Base-by-base conservation (phyloP, 2,329 filamentous ascomycete genomes). In the Verticillium dahliae region DNA sequence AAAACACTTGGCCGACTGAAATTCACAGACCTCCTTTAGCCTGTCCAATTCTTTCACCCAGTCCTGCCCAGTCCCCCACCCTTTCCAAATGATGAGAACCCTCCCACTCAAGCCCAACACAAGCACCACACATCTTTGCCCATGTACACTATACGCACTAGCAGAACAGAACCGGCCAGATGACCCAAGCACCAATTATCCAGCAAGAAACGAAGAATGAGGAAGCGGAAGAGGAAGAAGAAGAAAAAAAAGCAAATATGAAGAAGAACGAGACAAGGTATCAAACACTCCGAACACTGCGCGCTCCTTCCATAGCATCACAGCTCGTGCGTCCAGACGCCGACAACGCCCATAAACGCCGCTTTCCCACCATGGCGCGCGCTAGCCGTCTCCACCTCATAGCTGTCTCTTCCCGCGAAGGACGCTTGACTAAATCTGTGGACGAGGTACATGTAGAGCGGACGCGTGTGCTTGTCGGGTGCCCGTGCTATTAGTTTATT, bases 331-430 rank as follows among this genome's bases (percentile, higher is more conserved):
- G 62, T 45, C 38, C 14, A 33, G 64, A 62, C 59, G 64, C 64
- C 63, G n/a, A 60, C 50, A 58, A 35, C 64, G 61, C 63, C 64
- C 56, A 58, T 37, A 65, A 65, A 65, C 64, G 64, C 64, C 64
- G 62, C 62, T 61, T 39, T 63, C 58, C 45, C 45, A 50, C 45
- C 45, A 13, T 50, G n/a, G 45, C 18, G 45, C 39, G 39, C 45
- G 7, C 9, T 22, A 27, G 15, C 45, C 45, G n/a, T 22, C n/a
- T 27, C 45, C 7, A 13, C 35, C 13, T 37, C 35, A 9, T 37
- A 37, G 35, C 22, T 18, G 9, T 18, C 18, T 7, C 45, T 13
- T 7, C 45, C n/a, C 45, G 9, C 13, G 9, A 15, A 22, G 1
- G 45, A 22, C n/a, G 18, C 45, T 50, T n/a, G 2, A 45, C 7